A percentile compares a stretch with the other conserved stretches of the same genome.
These are phyloP conservation scores for Lolium multiflorum DNA, from an alignment of 176 grass and related monocot species.

Conservation along the genomic window DNA sequence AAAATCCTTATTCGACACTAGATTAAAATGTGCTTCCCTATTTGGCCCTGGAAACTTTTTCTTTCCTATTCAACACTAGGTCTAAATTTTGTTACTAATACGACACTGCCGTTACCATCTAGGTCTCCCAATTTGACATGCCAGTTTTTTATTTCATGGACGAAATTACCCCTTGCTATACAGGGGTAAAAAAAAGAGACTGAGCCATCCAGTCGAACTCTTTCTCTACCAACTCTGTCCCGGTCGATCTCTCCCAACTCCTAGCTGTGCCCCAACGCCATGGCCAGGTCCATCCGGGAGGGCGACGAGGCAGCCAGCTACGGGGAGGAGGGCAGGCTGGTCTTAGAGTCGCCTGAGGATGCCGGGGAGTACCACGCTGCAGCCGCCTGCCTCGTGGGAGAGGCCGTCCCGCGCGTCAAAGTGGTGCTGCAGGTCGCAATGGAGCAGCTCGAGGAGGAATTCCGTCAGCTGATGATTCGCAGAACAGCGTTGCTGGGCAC, in stretches of 20 bases:
- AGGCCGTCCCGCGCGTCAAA: constrained; percentile 44
- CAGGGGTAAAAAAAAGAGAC: not conserved
- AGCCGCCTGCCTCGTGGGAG: constrained; percentile 46
- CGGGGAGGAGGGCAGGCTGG: constrained; percentile 16
- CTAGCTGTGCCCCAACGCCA: constrained; percentile 8
- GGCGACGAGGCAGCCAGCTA: constrained; percentile 15
- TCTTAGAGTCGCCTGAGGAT: constrained; percentile 62
- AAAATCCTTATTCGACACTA: not conserved
- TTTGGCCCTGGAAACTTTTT: not conserved
- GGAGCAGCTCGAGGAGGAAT: constrained; percentile 67
- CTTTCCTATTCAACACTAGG: not conserved
- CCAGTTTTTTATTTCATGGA: not conserved
- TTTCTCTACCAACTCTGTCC: not conserved
- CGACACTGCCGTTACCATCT: not conserved
- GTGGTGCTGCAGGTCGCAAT: constrained; percentile 72
- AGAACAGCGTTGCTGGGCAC: constrained; percentile 44
- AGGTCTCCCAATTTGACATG: not conserved
- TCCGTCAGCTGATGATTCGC: constrained; percentile 71
- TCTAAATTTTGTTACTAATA: not conserved
- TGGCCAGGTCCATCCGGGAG: constrained; percentile 14
- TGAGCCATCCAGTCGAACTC: not conserved
- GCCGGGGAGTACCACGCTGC: constrained; percentile 59
- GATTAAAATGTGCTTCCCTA: not conserved
- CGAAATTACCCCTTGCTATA: not conserved
- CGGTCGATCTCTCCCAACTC: not conserved